A percentile compares a stretch with the other conserved stretches of the same genome.
These are phyloP conservation scores for Elongisporangium prolatum DNA, from an alignment of 352 stramenopile genomes.

Conservation along the genomic window DNA sequence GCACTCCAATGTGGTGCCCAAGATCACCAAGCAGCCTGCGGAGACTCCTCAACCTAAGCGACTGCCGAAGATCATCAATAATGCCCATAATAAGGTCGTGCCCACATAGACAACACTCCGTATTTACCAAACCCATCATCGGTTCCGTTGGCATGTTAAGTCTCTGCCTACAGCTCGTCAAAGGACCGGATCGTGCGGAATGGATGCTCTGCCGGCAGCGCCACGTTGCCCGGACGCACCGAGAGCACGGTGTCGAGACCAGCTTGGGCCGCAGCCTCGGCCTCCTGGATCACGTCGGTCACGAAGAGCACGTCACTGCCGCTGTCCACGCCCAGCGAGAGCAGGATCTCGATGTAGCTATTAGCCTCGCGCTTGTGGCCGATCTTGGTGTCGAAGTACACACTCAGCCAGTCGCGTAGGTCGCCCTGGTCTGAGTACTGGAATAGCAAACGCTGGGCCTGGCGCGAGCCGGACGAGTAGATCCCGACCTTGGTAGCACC, in stretches of 20 bases:
- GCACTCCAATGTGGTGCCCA: background rate
- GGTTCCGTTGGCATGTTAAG: background rate
- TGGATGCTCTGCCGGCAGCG: conserved; percentile 49
- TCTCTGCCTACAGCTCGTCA: conserved; percentile 34
- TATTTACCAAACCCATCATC: background rate
- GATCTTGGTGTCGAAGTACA: conserved; percentile 86
- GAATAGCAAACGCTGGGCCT: conserved; percentile 86
- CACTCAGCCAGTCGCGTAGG: conserved; percentile 58
- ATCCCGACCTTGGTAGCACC: conserved; percentile 83
- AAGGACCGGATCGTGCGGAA: conserved; percentile 63
- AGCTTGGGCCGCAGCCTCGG: conserved; percentile 63
- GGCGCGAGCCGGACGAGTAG: conserved; percentile 91
- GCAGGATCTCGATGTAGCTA: conserved; percentile 81
- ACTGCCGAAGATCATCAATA: background rate
- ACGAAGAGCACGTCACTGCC: conserved; percentile 83
- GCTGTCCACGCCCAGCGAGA: conserved; percentile 75
- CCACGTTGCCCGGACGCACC: conserved; percentile 82
- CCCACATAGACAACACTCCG: background rate
- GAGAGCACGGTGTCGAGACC: conserved; percentile 70
- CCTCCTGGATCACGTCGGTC: conserved; percentile 86
- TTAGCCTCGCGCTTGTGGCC: conserved; percentile 70
- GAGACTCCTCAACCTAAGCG: background rate
- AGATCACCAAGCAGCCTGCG: background rate
- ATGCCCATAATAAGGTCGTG: background rate
- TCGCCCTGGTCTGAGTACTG: conserved; percentile 82